Conservation (phyloP, 192 early-diverging fungal genomes). For the Glomus cerebriforme region DNA sequence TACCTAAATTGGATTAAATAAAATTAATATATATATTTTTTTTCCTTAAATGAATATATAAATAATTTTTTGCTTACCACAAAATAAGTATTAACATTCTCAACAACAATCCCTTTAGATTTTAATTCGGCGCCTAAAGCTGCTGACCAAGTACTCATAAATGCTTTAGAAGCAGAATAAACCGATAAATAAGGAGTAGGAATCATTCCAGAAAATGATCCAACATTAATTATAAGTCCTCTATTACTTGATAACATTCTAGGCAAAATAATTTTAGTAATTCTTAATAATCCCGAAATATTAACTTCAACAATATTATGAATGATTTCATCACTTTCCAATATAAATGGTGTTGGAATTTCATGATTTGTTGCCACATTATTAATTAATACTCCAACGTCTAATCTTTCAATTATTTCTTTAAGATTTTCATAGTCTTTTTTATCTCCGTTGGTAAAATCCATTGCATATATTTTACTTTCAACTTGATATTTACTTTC, state of each 20-base stretch:
- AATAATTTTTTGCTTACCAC: constrained; percentile 53
- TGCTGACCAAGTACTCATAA: constrained; percentile 87
- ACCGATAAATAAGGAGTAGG: constrained; percentile 84
- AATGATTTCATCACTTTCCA: constrained; percentile 66
- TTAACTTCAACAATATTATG: constrained; percentile 85
- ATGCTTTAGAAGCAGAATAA: constrained; percentile 94
- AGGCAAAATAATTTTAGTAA: constrained; percentile 79
- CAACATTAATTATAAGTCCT: constrained; percentile 91
- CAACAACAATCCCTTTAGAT: constrained; percentile 72
- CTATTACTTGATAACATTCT: constrained; percentile 74
- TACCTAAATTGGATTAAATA: neutral
- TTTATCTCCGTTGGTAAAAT: constrained; percentile 68
- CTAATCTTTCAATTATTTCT: constrained; percentile 54
- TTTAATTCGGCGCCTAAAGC: constrained; percentile 82
- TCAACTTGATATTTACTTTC: constrained; percentile 61
- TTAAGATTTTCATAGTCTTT: constrained; percentile 71
- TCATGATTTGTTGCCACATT: constrained; percentile 95
- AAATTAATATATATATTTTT: neutral
- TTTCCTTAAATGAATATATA: neutral
- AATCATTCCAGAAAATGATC: constrained; percentile 85
- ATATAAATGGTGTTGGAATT: constrained; percentile 83
- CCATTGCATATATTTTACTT: constrained; percentile 70
- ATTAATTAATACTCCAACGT: constrained; percentile 79
- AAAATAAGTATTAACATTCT: constrained; percentile 96
- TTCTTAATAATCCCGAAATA: constrained; percentile 76